Evolutionary conservation across 352 stramenopile species (phyloP), one percentile per base, ranked within the genome.

Genomic region (Phytopythium oedochilum): DNA sequence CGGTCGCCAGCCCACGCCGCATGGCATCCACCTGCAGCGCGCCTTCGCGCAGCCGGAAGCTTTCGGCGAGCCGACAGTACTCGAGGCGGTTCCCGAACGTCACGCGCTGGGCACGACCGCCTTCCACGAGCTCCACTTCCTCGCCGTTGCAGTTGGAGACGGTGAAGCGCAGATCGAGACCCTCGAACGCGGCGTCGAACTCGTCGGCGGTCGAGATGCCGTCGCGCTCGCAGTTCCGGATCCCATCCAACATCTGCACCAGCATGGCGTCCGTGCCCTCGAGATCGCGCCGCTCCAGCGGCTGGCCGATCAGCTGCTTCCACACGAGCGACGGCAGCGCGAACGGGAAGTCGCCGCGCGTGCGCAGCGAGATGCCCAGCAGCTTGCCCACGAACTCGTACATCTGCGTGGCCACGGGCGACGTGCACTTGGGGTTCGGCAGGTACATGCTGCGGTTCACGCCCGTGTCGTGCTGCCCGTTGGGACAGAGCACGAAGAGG

Each of bases 321-420:
- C 94, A 98, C 57, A 98, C 91, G 9, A 98, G 68, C 18, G 91
- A 88, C 26, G 91, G 89, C 22, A 98, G 78, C 48, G 92, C 87
- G 40, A 98, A 96, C 11, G 89, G 89, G 20, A 98, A 94, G 51
- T 97, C 92, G 8, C 93, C 89, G 25, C 88, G 90, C 6, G 92
- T 96, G 20, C 94, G 90, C 26, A 98, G 71, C n/a, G 89, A 96
- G 47, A 98, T 96, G 20, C 94, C 94, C 32, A 98, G 75, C 18
- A 98, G 58, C 61, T 98, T 97, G 15, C 94, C 94, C 5, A 97
- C 86, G 66, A 98, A 98, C 43, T 92, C 78, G 32, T 89, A 97
- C 92, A 98, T 98, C 61, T 96, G 78, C 56, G 90, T 92, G 0
- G 86, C 83, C 20, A 94, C 79, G 11, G 84, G 86, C 20, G 86